Percentiles rank a stretch among this genome's conserved stretches.
These are phyloP conservation scores for Chrysoporthe cubensis DNA, from an alignment of 2,329 filamentous ascomycete genomes.

Conservation along the genomic window DNA sequence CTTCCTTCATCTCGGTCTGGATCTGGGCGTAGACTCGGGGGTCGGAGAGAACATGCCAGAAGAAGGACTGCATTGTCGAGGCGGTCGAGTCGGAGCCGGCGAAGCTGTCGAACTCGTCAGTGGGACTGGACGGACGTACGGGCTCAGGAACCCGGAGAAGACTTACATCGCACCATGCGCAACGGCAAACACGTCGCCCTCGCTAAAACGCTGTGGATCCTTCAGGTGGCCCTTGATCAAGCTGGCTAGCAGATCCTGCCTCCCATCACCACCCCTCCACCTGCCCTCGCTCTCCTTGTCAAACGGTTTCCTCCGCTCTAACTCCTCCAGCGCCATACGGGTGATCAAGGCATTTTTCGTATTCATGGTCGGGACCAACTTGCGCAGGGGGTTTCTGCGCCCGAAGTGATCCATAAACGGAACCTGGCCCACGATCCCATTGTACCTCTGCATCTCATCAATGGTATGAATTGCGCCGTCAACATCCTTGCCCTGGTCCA, in stretches of 20 bases:
- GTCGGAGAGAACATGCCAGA: conserved; percentile 53
- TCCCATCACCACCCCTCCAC: conserved; percentile 45
- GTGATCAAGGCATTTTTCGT: conserved; percentile 53
- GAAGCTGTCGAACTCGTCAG: conserved; percentile 43
- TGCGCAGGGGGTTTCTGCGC: conserved; percentile 54
- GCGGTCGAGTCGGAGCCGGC: conserved; percentile 66
- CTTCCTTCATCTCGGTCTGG: conserved; percentile 48
- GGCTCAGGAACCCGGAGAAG: neutral
- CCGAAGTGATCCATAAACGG: conserved; percentile 53
- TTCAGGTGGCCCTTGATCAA: conserved; percentile 57
- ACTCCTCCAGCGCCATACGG: conserved; percentile 55
- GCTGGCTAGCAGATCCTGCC: conserved; percentile 55
- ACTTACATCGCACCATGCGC: conserved; percentile 60
- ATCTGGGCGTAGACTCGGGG: conserved; percentile 46
- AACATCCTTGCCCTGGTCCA: conserved; percentile 53
- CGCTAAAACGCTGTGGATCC: conserved; percentile 50
- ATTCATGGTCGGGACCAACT: conserved; percentile 47
- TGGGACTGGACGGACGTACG: neutral
- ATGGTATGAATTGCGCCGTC: conserved; percentile 56
- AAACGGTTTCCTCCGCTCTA: conserved; percentile 51
- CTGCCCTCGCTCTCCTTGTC: conserved; percentile 48
- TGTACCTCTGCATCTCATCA: conserved; percentile 56
- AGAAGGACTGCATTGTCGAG: conserved; percentile 61
- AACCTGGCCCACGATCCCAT: conserved; percentile 56
- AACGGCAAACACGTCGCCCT: conserved; percentile 60